These are phyloP conservation scores for Ogataea paraovalis DNA, from an alignment of 805 yeast genomes.

Conservation along the genomic window DNA sequence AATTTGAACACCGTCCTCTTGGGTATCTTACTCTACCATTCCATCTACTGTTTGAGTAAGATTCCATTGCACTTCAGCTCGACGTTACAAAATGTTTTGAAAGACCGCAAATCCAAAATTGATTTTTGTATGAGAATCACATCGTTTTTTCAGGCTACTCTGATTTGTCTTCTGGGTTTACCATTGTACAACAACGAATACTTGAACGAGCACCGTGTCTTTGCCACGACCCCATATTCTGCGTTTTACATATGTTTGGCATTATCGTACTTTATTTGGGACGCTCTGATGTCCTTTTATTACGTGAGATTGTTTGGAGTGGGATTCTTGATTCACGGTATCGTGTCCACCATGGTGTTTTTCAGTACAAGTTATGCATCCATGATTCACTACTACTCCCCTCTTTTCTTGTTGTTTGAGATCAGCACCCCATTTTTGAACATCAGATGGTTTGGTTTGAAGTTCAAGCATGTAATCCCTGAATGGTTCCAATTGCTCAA, in stretches of 20 bases:
- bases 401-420: constrained; percentile 34
- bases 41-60: constrained; percentile 24
- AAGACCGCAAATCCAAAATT: constrained; percentile 14
- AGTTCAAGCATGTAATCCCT: constrained; percentile 24
- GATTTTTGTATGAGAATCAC: constrained; percentile 33
- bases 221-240: constrained; percentile 33
- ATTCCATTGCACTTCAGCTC: constrained; percentile 9
- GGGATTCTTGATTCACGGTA: constrained; percentile 35
- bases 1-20: constrained; percentile 1
- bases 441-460: constrained; percentile 35
- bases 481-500: constrained; percentile 30
- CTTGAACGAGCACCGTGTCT: constrained; percentile 28
- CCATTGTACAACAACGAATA: constrained; percentile 29
- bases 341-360: constrained; percentile 33
- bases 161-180: constrained; percentile 28
- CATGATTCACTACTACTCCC: constrained; percentile 33
- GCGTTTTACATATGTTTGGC: constrained; percentile 29
- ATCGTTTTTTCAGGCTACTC: constrained; percentile 30
- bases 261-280: constrained; percentile 35
- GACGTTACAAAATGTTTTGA: constrained; percentile 5
- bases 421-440: constrained; percentile 35
- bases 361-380: constrained; percentile 19
- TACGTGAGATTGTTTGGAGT: constrained; percentile 30
- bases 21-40: constrained; percentile 24
- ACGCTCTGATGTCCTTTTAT: constrained; percentile 26